Conservation (phyloP, 495 filamentous ascomycete species). For the Penicillium odoratum region DNA sequence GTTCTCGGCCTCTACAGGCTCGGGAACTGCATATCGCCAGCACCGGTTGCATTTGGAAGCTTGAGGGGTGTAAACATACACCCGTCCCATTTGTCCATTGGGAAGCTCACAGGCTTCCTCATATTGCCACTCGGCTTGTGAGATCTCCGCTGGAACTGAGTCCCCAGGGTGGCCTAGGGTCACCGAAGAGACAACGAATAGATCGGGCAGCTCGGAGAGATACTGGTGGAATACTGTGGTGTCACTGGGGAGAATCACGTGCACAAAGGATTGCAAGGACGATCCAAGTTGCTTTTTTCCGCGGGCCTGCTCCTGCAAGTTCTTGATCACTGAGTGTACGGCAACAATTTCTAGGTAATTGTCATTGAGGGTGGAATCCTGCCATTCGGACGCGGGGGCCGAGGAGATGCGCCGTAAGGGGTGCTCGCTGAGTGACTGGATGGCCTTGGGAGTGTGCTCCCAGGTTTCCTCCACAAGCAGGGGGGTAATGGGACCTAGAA, state of each 20-base stretch:
- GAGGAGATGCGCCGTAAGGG: slow-evolving; percentile 43
- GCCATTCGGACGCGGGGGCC: slow-evolving; percentile 35
- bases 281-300: slow-evolving; percentile 66
- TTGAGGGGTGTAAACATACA: slow-evolving; percentile 65
- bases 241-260: slow-evolving; percentile 39
- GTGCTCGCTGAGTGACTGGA: slow-evolving; percentile 53
- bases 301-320: slow-evolving; percentile 66
- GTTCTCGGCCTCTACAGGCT: slow-evolving; percentile 51
- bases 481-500: slow-evolving; percentile 80
- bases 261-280: slow-evolving; percentile 69
- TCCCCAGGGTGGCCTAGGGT: slow-evolving; percentile 42
- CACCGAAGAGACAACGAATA: slow-evolving; percentile 78
- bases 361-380: slow-evolving; percentile 35
- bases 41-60: slow-evolving; percentile 79
- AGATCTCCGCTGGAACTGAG: slow-evolving; percentile 24
- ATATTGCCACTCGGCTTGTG: slow-evolving; percentile 54
- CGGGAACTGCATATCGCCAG: slow-evolving; percentile 70
- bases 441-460: slow-evolving; percentile 65
- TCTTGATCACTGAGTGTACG: slow-evolving; percentile 63
- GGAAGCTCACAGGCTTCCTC: slow-evolving; percentile 52
- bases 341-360: slow-evolving; percentile 60
- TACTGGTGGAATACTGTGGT: slow-evolving; percentile 51
- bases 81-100: slow-evolving; percentile 44
- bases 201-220: slow-evolving; percentile 61
- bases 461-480: slow-evolving; percentile 86